Conservation (phyloP, 2,329 filamentous ascomycete genomes). For the Myriangium duriaei region DNA sequence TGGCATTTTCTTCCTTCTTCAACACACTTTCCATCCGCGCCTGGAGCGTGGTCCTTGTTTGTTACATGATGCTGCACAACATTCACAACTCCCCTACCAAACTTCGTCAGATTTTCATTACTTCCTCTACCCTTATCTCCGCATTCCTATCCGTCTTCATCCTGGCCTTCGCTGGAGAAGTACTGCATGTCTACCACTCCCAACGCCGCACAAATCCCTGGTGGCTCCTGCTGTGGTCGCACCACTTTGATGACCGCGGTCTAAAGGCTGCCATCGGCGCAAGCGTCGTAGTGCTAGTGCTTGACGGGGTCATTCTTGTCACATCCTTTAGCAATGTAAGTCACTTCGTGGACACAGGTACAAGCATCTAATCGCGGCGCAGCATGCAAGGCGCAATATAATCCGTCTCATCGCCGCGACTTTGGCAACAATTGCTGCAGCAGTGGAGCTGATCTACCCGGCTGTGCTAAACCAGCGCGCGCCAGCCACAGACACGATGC, state of each 20-base stretch:
- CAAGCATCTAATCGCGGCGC: neutral
- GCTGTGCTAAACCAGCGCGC: constrained; percentile 19
- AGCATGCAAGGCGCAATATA: constrained; percentile 1
- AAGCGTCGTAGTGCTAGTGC: constrained; percentile 24
- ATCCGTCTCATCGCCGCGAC: constrained; percentile 14
- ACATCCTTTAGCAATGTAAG: constrained; percentile 16
- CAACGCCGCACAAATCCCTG: constrained; percentile 32
- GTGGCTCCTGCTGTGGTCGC: constrained; percentile 37
- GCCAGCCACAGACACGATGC: constrained; percentile 21
- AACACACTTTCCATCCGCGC: too few relatives aligned
- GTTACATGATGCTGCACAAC: too few relatives aligned
- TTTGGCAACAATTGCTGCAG: constrained; percentile 26
- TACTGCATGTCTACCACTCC: constrained; percentile 31
- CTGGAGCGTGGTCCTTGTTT: too few relatives aligned
- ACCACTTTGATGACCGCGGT: constrained; percentile 34
- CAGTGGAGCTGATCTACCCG: constrained; percentile 29
- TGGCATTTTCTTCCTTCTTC: too few relatives aligned
- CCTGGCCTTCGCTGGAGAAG: constrained; percentile 31
- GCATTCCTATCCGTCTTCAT: constrained; percentile 29
- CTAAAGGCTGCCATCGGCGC: constrained; percentile 31
- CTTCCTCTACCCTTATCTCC: too few relatives aligned
- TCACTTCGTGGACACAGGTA: too few relatives aligned
- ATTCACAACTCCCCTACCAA: too few relatives aligned
- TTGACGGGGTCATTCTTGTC: constrained; percentile 26
- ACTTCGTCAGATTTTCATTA: too few relatives aligned